Evolutionary conservation across 768 basidiomycete genomes (phyloP), one percentile per base, ranked within the genome.

Genomic region (Boletus coccyginus): DNA sequence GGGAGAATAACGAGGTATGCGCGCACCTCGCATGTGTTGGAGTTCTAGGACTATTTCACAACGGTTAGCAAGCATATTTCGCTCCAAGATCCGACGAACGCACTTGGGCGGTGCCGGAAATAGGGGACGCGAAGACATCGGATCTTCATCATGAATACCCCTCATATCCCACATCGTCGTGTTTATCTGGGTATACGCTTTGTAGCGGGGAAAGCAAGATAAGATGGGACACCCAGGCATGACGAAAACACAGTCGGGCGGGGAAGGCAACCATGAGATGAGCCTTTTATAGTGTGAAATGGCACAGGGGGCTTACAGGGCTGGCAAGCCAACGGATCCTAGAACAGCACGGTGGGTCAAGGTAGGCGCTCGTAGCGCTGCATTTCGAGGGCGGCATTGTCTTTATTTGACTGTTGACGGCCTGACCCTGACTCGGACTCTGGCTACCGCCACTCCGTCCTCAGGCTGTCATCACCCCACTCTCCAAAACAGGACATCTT

Each of bases 211-310:
- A 45, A 71, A 73, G 50, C 55, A 68, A 3, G 68, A 62, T 32
- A 73, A 53, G 43, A 64, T 16, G 19, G 71, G 68, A 56, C 70
- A 71, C 57, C 70, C 59, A 52, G 71, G 57, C 70, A 71, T 71
- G 58, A 36, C 35, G 59, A 39, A 47, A 57, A 56, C 50, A 51
- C 52, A 55, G 48, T 54, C 29, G 50, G 50, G 59, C 55, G 12
- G 44, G 41, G 58, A 19, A 45, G 46, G 27, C 21, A 11, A 46
- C 55, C 24, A 12, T 27, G 52, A 46, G 1, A 40, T 32, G 38
- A 44, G 33, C 24, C 50, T 61, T 73, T 68, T 71, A 73, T 73
- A 70, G 66, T 16, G 33, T 14, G 44, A 12, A 46, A 43, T 33
- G 50, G 50, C 24, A 56, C 32, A 47, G 55, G 27, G 12, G 33